phyloP scores from a whole-genome alignment of 352 stramenopile species.

The Globisporangium radiosum region DNA sequence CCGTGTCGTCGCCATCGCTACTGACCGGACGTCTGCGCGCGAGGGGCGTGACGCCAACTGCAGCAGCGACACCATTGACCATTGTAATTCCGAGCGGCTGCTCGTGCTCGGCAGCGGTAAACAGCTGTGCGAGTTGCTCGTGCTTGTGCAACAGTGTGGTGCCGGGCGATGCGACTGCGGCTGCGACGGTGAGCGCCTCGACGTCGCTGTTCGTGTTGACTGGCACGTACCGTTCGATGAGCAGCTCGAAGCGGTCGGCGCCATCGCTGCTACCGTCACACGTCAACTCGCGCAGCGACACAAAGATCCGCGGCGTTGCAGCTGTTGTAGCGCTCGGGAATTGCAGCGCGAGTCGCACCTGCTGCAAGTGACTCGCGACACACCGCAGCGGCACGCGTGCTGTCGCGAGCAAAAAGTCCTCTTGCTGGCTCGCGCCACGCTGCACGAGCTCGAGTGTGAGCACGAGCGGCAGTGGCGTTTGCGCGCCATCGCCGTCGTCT shows the following conservation, averaged over 20 bases:
- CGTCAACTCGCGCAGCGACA: constrained; percentile 16
- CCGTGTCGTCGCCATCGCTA: constrained; percentile 7
- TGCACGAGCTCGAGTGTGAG: constrained; percentile 58
- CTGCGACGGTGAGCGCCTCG: constrained; percentile 1
- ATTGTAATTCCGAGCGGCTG: background rate
- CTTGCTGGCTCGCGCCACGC: constrained; percentile 51
- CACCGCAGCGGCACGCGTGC: constrained; percentile 21
- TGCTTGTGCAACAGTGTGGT: background rate
- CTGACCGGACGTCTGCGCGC: background rate
- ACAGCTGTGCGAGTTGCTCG: constrained; percentile 4
- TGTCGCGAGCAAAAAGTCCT: constrained; percentile 44
- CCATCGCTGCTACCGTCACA: constrained; percentile 2
- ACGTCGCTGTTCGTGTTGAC: background rate
- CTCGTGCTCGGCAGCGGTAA: background rate
- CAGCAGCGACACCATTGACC: background rate
- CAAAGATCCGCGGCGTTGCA: constrained; percentile 7
- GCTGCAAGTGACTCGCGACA: constrained; percentile 15
- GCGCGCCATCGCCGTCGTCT: constrained; percentile 4
- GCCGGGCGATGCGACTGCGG: background rate
- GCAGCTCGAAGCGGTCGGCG: constrained; percentile 15
- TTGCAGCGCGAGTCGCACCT: constrained; percentile 22
- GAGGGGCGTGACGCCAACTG: constrained; percentile 3
- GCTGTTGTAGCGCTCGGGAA: constrained; percentile 10
- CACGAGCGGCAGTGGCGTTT: background rate
- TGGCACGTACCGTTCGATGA: constrained; percentile 13